Percentiles rank a stretch among this genome's conserved stretches.
phyloP scores from a whole-genome alignment of 78 protist species.

The Dictyostelium discoideum region dicty_2.7 NC_007089.4:4768501-4769000 shows the following conservation, averaged over 20 bases:
- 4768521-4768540: neutral
- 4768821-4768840: slow-evolving; percentile 13
- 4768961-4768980: no score
- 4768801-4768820: neutral
- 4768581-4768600: neutral
- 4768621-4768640: slow-evolving; percentile 1
- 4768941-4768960: neutral
- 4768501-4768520: neutral
- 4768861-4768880: slow-evolving; percentile 6
- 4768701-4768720: slow-evolving; percentile 64
- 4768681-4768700: slow-evolving; percentile 19
- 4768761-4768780: neutral
- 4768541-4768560: neutral
- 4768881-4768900: no score
- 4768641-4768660: slow-evolving; percentile 17
- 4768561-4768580: neutral
- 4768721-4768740: slow-evolving; percentile 3
- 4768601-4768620: neutral
- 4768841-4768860: neutral
- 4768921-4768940: neutral
- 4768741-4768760: neutral
- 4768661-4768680: slow-evolving; percentile 23
- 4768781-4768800: neutral
- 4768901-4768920: no score
- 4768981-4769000: neutral